Conservation (phyloP, 306 rosid species). For the Casuarina equisetifolia region DNA sequence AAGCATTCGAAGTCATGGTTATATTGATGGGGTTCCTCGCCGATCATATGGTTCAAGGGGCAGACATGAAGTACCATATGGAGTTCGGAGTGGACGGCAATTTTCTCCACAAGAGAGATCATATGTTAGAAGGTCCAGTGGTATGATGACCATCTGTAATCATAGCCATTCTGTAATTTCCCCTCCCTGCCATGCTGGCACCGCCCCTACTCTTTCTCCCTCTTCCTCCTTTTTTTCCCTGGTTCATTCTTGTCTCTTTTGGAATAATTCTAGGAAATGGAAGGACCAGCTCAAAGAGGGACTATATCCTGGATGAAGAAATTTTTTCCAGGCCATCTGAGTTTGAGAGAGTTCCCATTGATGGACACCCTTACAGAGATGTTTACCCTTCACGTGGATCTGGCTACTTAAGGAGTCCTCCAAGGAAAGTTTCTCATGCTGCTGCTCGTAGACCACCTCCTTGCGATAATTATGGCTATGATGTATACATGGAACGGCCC, state of each 20-base stretch:
- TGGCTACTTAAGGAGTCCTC: slow-evolving; percentile 4
- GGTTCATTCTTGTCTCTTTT: neutral
- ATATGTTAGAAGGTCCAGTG: slow-evolving; percentile 7
- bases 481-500: neutral
- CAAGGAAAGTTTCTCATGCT: slow-evolving; percentile 13
- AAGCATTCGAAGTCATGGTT: slow-evolving; percentile 1
- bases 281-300: slow-evolving; percentile 4
- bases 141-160: neutral
- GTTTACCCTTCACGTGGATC: slow-evolving; percentile 14
- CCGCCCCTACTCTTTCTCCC: no score
- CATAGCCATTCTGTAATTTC: neutral
- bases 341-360: neutral
- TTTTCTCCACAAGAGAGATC: slow-evolving; percentile 12
- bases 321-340: neutral
- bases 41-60: slow-evolving; percentile 8
- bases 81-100: slow-evolving; percentile 1
- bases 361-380: slow-evolving; percentile 11
- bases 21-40: neutral
- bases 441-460: neutral
- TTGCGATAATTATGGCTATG: slow-evolving; percentile 2
- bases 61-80: neutral
- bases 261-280: slow-evolving; percentile 3
- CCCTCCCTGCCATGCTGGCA: no score
- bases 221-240: neutral
- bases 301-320: slow-evolving; percentile 4